Base-by-base conservation (phyloP, 2,329 filamentous ascomycete species). In the Orbilia brochopaga region DNA sequence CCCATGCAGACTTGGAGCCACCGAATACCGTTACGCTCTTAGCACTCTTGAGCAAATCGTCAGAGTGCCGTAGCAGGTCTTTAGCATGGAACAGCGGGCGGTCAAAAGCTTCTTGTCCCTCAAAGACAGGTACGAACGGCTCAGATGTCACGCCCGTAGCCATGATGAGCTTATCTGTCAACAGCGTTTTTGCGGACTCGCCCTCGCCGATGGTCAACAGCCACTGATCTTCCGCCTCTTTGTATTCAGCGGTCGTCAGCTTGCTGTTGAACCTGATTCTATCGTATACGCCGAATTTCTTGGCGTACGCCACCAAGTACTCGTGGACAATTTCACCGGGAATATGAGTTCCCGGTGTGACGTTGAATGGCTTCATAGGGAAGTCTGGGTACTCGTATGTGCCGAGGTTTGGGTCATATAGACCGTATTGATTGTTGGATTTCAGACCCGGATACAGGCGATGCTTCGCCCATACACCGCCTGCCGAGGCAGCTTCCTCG, bases 361-460 rank as follows among this genome's bases (percentile, higher is more conserved):
- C 51, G 15, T 51, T 51, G 56, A 72, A 72, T 2, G 67, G 67
- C 55, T 72, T 65, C 86, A 92, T 88, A 17, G 88, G 88, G 69
- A 90, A 90, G 75, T 91, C 90, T 0, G 86, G 85, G 76, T 85
- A 91, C 78, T 92, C 88, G 60, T 72, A 72, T 35, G 67, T 72
- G 19, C 67, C 67, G 60, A 72, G 50, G 53, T 72, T 72, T 15
- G 67, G 67, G 50, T 72, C 67, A 75, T 88, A 90, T 0, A 86
- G 88, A 1, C 89, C 89, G 10, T 88, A 78, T 77, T 90, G 83
- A 76, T 92, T 92, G 79, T 93, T 92, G 59, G 85, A 87, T 76
- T 87, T 89, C 54, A 93, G 82, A 0, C 85, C 86, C 0, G 86
- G 85, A 77, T 92, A 89, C 0, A 91, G 79, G 0, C 88, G 83